Percentiles rank a stretch among this genome's conserved stretches.
Evolutionary conservation across 306 rosid species (phyloP).

Genomic region (Prunus mume): DNA sequence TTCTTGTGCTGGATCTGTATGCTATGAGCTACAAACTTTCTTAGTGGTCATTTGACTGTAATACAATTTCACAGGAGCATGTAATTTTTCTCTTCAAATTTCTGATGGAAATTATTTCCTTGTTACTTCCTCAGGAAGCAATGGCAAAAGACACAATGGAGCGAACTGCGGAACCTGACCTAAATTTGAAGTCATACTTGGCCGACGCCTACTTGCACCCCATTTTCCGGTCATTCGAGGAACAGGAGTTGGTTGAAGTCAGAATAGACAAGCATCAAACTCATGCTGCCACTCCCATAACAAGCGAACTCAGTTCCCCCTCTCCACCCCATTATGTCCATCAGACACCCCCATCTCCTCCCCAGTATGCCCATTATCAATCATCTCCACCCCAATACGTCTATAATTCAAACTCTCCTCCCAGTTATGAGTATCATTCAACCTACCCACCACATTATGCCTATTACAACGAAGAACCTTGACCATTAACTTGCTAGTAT

Average conservation of each 20-base stretch:
- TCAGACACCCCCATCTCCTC: constrained; percentile 35
- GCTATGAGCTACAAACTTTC: neutral
- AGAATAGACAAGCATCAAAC: constrained; percentile 73
- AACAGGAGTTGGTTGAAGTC: constrained; percentile 52
- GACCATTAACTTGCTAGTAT: constrained; percentile 19
- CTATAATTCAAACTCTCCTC: constrained; percentile 25
- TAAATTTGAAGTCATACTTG: constrained; percentile 68
- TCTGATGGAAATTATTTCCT: constrained; percentile 8
- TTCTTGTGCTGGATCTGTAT: neutral
- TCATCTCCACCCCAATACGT: constrained; percentile 45
- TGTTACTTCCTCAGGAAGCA: constrained; percentile 63
- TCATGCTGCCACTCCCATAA: constrained; percentile 30
- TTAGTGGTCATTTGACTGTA: neutral
- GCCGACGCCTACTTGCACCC: constrained; percentile 95
- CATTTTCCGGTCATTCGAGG: constrained; percentile 77
- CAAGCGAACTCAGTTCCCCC: constrained; percentile 55
- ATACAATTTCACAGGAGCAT: neutral
- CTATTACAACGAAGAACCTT: constrained; percentile 51
- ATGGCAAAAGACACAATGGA: constrained; percentile 75
- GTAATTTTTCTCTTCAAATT: neutral
- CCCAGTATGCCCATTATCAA: constrained; percentile 41
- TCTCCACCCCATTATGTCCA: constrained; percentile 43
- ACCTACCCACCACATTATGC: constrained; percentile 27
- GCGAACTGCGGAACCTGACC: constrained; percentile 60
- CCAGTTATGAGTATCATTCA: constrained; percentile 20